Percentiles rank a stretch among this genome's conserved stretches.
phyloP scores from a whole-genome alignment of 2,329 filamentous ascomycete genomes.

The Neonectria hederae region DNA sequence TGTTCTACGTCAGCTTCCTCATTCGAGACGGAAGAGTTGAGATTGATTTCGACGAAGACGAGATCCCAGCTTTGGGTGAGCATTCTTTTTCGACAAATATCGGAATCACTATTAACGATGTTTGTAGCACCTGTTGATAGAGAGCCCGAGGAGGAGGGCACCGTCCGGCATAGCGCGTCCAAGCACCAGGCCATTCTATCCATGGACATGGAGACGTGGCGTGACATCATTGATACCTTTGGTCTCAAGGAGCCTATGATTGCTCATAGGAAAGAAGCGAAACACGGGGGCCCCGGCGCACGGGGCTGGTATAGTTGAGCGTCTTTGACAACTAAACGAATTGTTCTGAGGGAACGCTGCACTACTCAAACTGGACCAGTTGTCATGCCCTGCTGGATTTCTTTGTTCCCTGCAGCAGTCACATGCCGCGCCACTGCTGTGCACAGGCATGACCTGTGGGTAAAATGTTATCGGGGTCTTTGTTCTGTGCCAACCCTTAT shows the following conservation, averaged over 20 bases:
- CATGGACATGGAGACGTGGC: slow-evolving; percentile 87
- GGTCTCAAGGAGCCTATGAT: slow-evolving; percentile 85
- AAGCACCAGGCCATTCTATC: slow-evolving; percentile 89
- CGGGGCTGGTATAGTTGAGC: slow-evolving; percentile 72
- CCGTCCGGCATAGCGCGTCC: slow-evolving; percentile 61
- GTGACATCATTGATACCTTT: slow-evolving; percentile 78
- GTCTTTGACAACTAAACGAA: background rate
- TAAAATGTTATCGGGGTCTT: background rate
- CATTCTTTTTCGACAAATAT: slow-evolving; percentile 32
- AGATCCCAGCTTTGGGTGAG: slow-evolving; percentile 83
- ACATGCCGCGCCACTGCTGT: background rate
- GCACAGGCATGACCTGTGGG: background rate
- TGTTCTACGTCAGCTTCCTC: slow-evolving; percentile 96
- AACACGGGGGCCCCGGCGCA: slow-evolving; percentile 60
- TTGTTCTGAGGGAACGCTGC: background rate
- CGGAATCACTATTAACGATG: slow-evolving; percentile 27
- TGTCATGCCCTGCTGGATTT: background rate
- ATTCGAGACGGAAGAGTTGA: slow-evolving; percentile 85
- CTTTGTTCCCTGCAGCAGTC: background rate
- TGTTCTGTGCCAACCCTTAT: background rate
- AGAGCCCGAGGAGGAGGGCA: slow-evolving; percentile 58
- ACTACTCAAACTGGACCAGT: background rate
- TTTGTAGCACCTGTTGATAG: slow-evolving; percentile 48
- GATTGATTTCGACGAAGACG: slow-evolving; percentile 76
- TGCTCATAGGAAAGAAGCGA: slow-evolving; percentile 75